phyloP scores from a whole-genome alignment of 2,329 filamentous ascomycete species.

The Sporothrix dimorphospora region DNA sequence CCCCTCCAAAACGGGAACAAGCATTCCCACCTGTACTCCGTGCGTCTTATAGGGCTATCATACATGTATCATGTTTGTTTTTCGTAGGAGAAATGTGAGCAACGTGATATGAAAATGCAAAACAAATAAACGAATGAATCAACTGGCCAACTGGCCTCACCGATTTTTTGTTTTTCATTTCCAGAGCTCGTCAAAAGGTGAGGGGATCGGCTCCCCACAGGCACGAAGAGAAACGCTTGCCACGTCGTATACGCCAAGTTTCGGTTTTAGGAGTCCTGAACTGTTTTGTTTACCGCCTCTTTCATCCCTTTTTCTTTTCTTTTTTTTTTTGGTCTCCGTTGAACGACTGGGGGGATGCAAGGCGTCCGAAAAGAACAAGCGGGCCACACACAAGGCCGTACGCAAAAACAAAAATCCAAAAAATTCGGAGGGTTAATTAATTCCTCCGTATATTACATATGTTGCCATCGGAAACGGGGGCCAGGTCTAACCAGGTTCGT shows the following conservation, averaged over 20 bases:
- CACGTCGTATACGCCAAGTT: constrained; percentile 3
- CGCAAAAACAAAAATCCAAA: too few relatives aligned
- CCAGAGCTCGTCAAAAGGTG: too few relatives aligned
- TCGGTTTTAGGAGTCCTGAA: neutral
- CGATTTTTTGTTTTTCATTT: too few relatives aligned
- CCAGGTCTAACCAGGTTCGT: neutral
- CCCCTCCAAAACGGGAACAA: neutral
- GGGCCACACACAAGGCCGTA: constrained; percentile 17
- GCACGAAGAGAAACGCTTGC: neutral
- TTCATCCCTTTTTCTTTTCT: neutral
- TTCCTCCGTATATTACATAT: neutral
- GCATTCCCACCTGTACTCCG: neutral
- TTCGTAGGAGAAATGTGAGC: neutral
- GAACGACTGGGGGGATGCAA: neutral
- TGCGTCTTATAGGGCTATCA: neutral
- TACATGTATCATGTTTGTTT: neutral
- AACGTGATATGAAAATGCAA: neutral
- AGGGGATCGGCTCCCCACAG: neutral
- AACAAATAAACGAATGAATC: neutral
- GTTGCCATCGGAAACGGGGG: neutral
- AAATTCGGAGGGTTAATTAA: neutral
- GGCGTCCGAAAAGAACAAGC: neutral
- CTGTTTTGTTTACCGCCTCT: constrained; percentile 19
- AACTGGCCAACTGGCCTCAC: neutral
- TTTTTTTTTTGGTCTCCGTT: neutral